Conservation (phyloP, 352 stramenopile species). For the Elongisporangium anandrum region DNA sequence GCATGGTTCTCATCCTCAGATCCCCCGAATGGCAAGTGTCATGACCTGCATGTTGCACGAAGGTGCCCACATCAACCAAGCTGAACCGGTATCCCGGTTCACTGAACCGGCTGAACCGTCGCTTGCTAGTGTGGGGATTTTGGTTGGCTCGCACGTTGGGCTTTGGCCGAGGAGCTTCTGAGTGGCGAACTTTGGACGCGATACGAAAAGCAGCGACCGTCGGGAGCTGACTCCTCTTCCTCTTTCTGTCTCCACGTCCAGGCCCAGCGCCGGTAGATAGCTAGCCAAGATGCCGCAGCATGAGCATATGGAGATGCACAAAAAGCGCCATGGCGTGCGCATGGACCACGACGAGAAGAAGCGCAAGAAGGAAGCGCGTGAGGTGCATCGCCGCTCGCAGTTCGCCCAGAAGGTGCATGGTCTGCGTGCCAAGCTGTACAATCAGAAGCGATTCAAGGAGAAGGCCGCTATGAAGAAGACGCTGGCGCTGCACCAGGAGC, state of each 20-base stretch:
- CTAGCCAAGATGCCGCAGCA: conserved; percentile 93
- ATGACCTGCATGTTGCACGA: conserved; percentile 8
- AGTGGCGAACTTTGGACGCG: background rate
- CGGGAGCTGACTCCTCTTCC: background rate
- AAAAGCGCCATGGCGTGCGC: conserved; percentile 98
- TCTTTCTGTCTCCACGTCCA: background rate
- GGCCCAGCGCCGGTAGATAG: background rate
- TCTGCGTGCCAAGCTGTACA: conserved; percentile 98
- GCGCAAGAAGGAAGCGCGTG: conserved; percentile 98
- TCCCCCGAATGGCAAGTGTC: background rate
- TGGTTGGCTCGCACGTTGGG: background rate
- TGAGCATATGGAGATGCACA: conserved; percentile 99
- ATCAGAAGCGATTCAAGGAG: conserved; percentile 99
- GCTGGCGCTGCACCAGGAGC: conserved; percentile 98
- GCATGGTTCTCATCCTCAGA: background rate
- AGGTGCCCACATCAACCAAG: conserved; percentile 2
- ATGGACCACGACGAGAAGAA: conserved; percentile 96
- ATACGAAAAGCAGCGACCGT: background rate
- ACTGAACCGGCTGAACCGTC: background rate
- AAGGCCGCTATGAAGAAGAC: conserved; percentile 99
- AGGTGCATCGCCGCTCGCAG: conserved; percentile 96
- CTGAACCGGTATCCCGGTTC: background rate
- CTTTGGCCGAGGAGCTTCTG: background rate
- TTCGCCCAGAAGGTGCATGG: conserved; percentile 99
- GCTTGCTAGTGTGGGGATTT: background rate